phyloP scores from a whole-genome alignment of 805 yeast genomes.

The Pichia cabralensis region DNA sequence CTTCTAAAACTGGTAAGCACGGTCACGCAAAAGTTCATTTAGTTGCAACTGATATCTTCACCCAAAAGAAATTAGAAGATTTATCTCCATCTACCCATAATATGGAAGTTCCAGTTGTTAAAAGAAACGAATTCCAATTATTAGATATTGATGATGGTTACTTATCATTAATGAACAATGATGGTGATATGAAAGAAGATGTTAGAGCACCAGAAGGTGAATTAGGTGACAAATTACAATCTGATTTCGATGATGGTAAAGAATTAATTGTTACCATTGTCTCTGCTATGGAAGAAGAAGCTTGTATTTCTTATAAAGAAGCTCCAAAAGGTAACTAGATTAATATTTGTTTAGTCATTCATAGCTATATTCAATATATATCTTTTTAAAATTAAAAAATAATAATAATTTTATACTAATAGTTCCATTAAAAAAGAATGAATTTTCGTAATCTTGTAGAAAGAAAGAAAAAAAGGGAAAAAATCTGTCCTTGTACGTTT shows the following conservation, averaged over 20 bases:
- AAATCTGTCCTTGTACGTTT: no score
- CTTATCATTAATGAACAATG: constrained; percentile 92
- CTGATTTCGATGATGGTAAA: constrained; percentile 96
- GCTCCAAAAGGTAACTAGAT: constrained; percentile 61
- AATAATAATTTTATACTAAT: no score
- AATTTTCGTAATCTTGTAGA: no score
- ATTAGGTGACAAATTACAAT: constrained; percentile 84
- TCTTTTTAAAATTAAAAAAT: no score
- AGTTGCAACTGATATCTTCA: constrained; percentile 98
- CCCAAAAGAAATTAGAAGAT: constrained; percentile 98
- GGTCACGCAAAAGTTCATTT: constrained; percentile 99
- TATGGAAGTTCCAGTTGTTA: constrained; percentile 98
- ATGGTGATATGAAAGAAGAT: constrained; percentile 99
- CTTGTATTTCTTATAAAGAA: constrained; percentile 97
- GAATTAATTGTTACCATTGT: constrained; percentile 94
- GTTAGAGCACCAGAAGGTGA: constrained; percentile 98
- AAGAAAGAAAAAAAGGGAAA: no score
- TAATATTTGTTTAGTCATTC: constrained; percentile 2
- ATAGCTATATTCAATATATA: no score
- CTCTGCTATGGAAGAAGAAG: constrained; percentile 99
- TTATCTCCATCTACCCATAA: constrained; percentile 99
- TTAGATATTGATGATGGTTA: constrained; percentile 97
- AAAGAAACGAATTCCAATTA: constrained; percentile 92
- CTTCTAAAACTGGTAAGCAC: constrained; percentile 99
- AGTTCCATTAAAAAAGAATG: no score